Percentiles rank a stretch among this genome's conserved stretches.
These are phyloP conservation scores for Tolypocladium ovalisporum DNA, from an alignment of 2,329 filamentous ascomycete species.

Conservation along the genomic window DNA sequence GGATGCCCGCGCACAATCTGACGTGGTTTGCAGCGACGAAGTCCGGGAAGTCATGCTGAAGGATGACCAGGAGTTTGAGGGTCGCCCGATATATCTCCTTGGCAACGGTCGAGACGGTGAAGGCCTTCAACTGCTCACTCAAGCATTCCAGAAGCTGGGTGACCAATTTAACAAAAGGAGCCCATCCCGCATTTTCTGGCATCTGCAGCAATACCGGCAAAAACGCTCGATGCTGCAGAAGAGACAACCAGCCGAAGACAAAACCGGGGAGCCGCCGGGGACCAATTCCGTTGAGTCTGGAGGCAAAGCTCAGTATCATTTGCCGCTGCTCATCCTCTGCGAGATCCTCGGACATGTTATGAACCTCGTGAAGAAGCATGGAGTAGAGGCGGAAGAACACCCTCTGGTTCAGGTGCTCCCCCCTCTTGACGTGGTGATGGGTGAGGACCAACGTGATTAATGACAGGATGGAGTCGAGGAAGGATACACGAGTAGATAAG, in stretches of 20 bases:
- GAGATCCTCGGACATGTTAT: slow-evolving; percentile 45
- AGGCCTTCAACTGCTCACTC: slow-evolving; percentile 67
- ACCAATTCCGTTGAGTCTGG: slow-evolving; percentile 61
- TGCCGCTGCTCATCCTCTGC: slow-evolving; percentile 52
- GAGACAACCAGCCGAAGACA: slow-evolving; percentile 70
- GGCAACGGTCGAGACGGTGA: slow-evolving; percentile 55
- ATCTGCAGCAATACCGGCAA: slow-evolving; percentile 65
- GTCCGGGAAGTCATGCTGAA: slow-evolving; percentile 92
- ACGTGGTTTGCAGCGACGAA: slow-evolving; percentile 84
- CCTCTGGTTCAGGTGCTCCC: slow-evolving; percentile 74
- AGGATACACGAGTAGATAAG: slow-evolving; percentile 53
- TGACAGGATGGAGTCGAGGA: slow-evolving; percentile 68
- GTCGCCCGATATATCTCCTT: slow-evolving; percentile 80
- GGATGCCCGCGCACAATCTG: slow-evolving; percentile 69
- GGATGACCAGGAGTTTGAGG: slow-evolving; percentile 68
- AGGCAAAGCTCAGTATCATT: slow-evolving; percentile 61
- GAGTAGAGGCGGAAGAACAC: slow-evolving; percentile 89
- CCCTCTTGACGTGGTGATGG: slow-evolving; percentile 71
- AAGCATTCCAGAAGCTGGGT: slow-evolving; percentile 63
- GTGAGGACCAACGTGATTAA: slow-evolving; percentile 74
- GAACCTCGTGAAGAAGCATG: slow-evolving; percentile 66
- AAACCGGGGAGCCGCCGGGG: slow-evolving; percentile 74
- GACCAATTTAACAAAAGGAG: slow-evolving; percentile 61
- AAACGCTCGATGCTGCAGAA: slow-evolving; percentile 78
- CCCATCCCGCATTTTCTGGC: slow-evolving; percentile 63